Evolutionary conservation across 1,284 basidiomycete species (phyloP).

Genomic region (Athelia sp.): DNA sequence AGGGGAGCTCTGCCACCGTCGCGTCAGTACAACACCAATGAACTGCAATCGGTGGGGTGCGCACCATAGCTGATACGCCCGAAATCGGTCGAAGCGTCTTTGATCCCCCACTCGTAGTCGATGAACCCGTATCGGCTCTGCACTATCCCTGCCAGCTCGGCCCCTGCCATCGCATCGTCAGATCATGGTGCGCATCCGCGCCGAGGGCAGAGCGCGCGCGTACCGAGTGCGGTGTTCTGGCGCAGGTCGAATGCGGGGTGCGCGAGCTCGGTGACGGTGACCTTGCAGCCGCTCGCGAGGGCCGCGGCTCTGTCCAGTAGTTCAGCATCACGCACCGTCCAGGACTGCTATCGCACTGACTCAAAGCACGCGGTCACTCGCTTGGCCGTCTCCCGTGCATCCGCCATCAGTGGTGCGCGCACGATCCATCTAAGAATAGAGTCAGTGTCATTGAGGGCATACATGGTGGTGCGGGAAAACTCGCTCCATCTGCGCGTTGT

Average conservation of each 20-base stretch:
- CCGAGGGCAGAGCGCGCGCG: conserved; percentile 4
- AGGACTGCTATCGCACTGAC: conserved; percentile 30
- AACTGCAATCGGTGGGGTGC: conserved; percentile 5
- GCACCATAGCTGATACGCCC: conserved; percentile 45
- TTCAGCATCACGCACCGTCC: background rate
- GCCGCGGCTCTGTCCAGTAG: conserved; percentile 52
- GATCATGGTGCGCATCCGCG: background rate
- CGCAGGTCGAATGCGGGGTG: conserved; percentile 52
- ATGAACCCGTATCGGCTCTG: conserved; percentile 48
- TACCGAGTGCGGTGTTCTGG: conserved; percentile 59
- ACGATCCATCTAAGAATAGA: conserved; percentile 48
- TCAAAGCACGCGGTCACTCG: conserved; percentile 70
- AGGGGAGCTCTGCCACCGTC: conserved; percentile 30
- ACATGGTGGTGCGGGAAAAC: conserved; percentile 9
- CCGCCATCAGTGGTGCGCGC: conserved; percentile 63
- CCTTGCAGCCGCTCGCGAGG: conserved; percentile 64
- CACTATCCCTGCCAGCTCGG: conserved; percentile 51
- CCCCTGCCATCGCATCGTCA: conserved; percentile 25
- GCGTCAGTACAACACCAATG: background rate
- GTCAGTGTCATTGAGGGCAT: background rate
- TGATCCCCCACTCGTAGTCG: conserved; percentile 50
- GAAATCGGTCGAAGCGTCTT: conserved; percentile 68
- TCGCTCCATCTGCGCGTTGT: conserved; percentile 62
- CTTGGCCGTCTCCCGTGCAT: conserved; percentile 48
- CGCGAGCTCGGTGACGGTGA: conserved; percentile 36